phyloP scores from a whole-genome alignment of 768 basidiomycete genomes.

The Leccinum broughii region DNA sequence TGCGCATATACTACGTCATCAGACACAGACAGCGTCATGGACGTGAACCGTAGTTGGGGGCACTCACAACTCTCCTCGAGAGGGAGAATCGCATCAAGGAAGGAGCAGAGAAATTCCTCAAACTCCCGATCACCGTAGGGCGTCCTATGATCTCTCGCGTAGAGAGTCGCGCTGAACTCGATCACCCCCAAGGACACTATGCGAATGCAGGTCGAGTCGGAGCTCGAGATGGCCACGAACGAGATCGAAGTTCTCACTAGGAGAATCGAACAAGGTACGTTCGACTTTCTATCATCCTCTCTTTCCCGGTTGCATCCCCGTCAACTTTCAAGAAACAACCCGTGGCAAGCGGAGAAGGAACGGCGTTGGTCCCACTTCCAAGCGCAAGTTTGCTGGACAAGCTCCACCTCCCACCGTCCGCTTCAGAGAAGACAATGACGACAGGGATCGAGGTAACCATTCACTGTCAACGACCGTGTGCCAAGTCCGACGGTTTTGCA shows the following conservation, averaged over 20 bases:
- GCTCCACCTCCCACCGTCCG: conserved; percentile 30
- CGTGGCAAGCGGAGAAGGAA: conserved; percentile 34
- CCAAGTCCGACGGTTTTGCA: conserved; percentile 23
- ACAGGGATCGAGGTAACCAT: conserved; percentile 36
- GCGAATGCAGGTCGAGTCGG: conserved; percentile 69
- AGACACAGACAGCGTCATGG: conserved; percentile 6
- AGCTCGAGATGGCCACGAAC: conserved; percentile 70
- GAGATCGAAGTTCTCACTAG: conserved; percentile 67
- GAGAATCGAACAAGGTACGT: conserved; percentile 49
- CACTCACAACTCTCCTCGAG: conserved; percentile 64
- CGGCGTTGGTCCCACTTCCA: conserved; percentile 23
- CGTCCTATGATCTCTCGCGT: conserved; percentile 4
- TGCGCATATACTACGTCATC: conserved; percentile 13
- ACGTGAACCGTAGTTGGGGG: conserved; percentile 52
- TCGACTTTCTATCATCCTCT: neutral
- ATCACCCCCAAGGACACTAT: conserved; percentile 51
- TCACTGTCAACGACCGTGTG: neutral
- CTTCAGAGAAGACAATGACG: conserved; percentile 34
- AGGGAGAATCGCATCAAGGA: conserved; percentile 84
- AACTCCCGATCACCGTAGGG: conserved; percentile 57
- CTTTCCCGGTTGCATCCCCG: neutral
- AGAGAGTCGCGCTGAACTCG: conserved; percentile 9
- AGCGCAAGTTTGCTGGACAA: conserved; percentile 37
- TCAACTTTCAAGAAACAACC: conserved; percentile 24
- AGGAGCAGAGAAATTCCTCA: conserved; percentile 87